Percentiles rank a stretch among this genome's conserved stretches.
Conservation (phyloP, 345 rosid genomes). For the Citrus unshiu region DNA sequence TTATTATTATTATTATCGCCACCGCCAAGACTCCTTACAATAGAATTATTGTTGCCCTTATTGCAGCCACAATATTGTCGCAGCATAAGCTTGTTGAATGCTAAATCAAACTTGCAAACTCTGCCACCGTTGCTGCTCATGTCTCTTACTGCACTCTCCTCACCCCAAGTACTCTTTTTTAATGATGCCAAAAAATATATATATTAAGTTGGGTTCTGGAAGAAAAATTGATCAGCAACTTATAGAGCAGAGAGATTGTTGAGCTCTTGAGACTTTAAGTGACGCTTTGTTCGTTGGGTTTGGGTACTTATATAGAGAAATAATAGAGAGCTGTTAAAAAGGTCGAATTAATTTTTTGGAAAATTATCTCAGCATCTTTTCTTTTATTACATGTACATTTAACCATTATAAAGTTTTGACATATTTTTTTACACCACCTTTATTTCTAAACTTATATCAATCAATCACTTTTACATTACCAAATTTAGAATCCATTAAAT, state of each 20-base stretch:
- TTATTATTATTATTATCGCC: neutral
- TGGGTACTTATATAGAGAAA: neutral
- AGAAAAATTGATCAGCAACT: neutral
- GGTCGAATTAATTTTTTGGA: no score
- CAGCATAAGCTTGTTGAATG: conserved; percentile 8
- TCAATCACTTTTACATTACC: no score
- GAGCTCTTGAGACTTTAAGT: neutral
- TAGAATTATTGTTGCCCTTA: neutral
- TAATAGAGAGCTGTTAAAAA: no score
- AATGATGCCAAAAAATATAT: no score
- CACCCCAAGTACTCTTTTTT: no score
- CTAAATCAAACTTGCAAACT: conserved; percentile 2
- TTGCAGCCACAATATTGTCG: neutral
- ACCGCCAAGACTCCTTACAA: neutral
- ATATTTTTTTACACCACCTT: no score
- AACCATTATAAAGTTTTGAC: no score
- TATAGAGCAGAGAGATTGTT: neutral
- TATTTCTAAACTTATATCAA: no score
- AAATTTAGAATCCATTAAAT: no score
- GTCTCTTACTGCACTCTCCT: neutral
- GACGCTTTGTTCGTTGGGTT: no score
- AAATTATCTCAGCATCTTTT: no score
- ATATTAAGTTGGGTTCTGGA: neutral
- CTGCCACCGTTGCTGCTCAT: conserved; percentile 15
- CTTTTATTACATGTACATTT: no score